A percentile compares a stretch with the other conserved stretches of the same genome.
Conservation (phyloP, 345 rosid species). For the Zanthoxylum bungeanum region DNA sequence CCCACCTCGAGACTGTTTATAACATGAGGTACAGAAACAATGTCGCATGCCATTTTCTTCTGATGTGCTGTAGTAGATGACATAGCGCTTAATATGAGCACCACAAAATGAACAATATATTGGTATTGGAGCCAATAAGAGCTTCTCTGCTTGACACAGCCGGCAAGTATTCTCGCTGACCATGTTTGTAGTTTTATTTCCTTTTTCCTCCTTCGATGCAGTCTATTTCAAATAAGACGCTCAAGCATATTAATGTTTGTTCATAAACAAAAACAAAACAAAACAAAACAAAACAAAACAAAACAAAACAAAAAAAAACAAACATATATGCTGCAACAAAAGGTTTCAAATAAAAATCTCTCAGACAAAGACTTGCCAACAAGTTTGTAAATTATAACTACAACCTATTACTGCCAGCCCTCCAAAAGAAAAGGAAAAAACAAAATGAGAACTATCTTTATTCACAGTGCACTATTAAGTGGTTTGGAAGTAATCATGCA, state of each 20-base stretch:
- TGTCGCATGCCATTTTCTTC: slow-evolving; percentile 26
- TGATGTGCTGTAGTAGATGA: slow-evolving; percentile 34
- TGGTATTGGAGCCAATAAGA: slow-evolving; percentile 39
- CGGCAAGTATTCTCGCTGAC: slow-evolving; percentile 38
- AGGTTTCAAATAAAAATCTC: not conserved
- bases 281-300: not conserved
- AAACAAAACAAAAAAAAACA: not conserved
- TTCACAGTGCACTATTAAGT: not conserved
- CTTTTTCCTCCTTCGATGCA: slow-evolving; percentile 16
- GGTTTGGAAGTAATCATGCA: not conserved
- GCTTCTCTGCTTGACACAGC: slow-evolving; percentile 34
- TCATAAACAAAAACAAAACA: slow-evolving; percentile 3
- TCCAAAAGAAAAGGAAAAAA: not conserved
- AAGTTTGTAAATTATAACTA: not conserved
- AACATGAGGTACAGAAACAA: slow-evolving; percentile 43
- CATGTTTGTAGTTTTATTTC: slow-evolving; percentile 1
- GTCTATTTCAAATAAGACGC: slow-evolving; percentile 22
- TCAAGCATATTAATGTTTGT: slow-evolving; percentile 13
- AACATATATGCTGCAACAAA: not conserved
- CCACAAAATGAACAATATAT: slow-evolving; percentile 44
- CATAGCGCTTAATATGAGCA: slow-evolving; percentile 26
- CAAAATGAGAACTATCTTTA: not conserved
- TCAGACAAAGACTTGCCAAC: not conserved
- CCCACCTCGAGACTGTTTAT: slow-evolving; percentile 19
- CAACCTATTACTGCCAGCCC: not conserved